A percentile compares a stretch with the other conserved stretches of the same genome.
phyloP scores from a whole-genome alignment of 1,284 basidiomycete species.

The Nidula niveotomentosa region DNA sequence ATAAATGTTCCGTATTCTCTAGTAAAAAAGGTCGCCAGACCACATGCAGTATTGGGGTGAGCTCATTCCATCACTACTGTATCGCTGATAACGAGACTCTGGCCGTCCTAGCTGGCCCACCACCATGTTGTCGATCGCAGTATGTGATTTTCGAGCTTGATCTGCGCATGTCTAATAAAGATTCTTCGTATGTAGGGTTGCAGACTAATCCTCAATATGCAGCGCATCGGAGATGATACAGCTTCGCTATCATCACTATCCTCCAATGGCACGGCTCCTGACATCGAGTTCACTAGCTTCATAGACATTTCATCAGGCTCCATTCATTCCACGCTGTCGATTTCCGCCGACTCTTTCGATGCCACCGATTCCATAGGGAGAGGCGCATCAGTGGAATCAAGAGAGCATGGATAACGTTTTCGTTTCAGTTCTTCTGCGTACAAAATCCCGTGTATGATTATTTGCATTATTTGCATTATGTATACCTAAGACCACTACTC shows the following conservation, averaged over 20 bases:
- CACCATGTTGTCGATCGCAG: slow-evolving; percentile 12
- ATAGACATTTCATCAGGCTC: slow-evolving; percentile 3
- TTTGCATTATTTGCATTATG: too few relatives aligned
- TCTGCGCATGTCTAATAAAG: not conserved
- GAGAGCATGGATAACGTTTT: too few relatives aligned
- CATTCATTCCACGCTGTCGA: too few relatives aligned
- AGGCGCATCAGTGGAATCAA: too few relatives aligned
- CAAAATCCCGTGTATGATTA: too few relatives aligned
- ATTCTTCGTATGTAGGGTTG: slow-evolving; percentile 8
- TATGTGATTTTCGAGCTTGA: not conserved
- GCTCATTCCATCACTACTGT: slow-evolving; percentile 1
- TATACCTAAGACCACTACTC: too few relatives aligned
- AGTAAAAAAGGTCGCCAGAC: slow-evolving; percentile 12
- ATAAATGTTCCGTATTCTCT: slow-evolving; percentile 13
- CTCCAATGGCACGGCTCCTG: too few relatives aligned
- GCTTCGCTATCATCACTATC: too few relatives aligned
- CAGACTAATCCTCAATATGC: slow-evolving; percentile 15
- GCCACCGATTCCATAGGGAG: too few relatives aligned
- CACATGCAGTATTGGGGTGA: slow-evolving; percentile 16
- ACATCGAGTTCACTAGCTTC: slow-evolving; percentile 12
- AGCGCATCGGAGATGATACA: slow-evolving; percentile 3
- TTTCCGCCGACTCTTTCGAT: too few relatives aligned
- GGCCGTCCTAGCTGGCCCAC: slow-evolving; percentile 13
- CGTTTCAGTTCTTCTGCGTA: too few relatives aligned
- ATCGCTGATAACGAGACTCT: not conserved